phyloP scores from a whole-genome alignment of 768 basidiomycete species.

The Tricholoma furcatifolium region DNA sequence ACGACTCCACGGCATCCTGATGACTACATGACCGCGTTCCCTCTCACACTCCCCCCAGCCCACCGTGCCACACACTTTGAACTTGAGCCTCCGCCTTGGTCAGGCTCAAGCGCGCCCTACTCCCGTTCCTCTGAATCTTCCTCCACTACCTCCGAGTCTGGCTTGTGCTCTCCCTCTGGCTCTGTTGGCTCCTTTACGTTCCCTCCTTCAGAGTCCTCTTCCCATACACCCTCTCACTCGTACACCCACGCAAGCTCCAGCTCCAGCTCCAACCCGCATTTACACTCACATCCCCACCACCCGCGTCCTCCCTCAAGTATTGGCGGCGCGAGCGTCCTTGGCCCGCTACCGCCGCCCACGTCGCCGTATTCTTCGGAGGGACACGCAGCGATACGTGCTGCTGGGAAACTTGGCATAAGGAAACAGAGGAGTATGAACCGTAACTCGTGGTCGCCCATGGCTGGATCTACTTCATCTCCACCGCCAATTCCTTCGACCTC shows the following conservation, averaged over 20 bases:
- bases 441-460: slow-evolving; percentile 46
- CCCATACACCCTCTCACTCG: not conserved
- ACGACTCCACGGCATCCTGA: slow-evolving; percentile 60
- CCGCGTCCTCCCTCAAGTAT: slow-evolving; percentile 17
- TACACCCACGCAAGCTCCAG: not conserved
- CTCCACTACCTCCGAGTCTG: slow-evolving; percentile 23
- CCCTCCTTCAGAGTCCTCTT: slow-evolving; percentile 25
- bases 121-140: slow-evolving; percentile 25
- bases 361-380: slow-evolving; percentile 16
- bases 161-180: slow-evolving; percentile 26
- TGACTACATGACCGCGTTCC: slow-evolving; percentile 36
- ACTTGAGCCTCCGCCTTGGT: slow-evolving; percentile 21
- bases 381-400: slow-evolving; percentile 50
- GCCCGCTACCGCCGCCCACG: slow-evolving; percentile 12
- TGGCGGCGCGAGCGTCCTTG: slow-evolving; percentile 19
- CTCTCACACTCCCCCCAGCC: slow-evolving; percentile 30
- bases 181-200: slow-evolving; percentile 29
- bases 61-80: slow-evolving; percentile 16
- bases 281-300: not conserved
- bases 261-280: slow-evolving; percentile 10
- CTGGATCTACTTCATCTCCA: slow-evolving; percentile 6
- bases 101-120: slow-evolving; percentile 16
- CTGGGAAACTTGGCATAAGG: slow-evolving; percentile 47
- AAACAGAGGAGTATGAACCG: slow-evolving; percentile 47
- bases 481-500: not conserved